phyloP scores from a whole-genome alignment of 208 protist species.

The Angomonas ambiguus region DNA sequence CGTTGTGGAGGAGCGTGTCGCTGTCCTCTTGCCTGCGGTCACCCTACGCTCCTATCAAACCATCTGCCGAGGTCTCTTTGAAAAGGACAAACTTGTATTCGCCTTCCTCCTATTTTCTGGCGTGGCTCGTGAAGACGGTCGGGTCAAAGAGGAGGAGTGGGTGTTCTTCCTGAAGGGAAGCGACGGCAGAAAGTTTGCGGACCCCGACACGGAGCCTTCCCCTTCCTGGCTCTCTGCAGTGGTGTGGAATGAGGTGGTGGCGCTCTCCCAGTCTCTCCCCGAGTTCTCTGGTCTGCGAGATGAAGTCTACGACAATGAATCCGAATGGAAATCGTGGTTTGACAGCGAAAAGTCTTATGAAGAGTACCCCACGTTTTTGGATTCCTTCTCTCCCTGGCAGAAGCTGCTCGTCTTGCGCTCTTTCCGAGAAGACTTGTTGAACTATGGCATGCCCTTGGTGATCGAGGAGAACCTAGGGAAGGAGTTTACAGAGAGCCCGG shows the following conservation, averaged over 20 bases:
- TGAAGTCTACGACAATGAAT: constrained; percentile 75
- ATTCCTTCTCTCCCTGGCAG: constrained; percentile 60
- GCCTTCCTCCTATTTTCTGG: constrained; percentile 92
- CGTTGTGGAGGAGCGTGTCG: constrained; percentile 73
- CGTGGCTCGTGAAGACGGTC: constrained; percentile 73
- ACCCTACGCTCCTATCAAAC: constrained; percentile 90
- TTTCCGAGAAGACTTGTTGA: constrained; percentile 88
- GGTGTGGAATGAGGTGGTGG: constrained; percentile 91
- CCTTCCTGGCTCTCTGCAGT: constrained; percentile 85
- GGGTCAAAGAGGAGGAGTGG: constrained; percentile 79
- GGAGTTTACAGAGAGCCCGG: constrained; percentile 86
- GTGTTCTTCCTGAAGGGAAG: constrained; percentile 87
- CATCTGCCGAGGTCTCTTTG: constrained; percentile 94
- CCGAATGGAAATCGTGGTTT: constrained; percentile 88
- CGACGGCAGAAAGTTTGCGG: constrained; percentile 60
- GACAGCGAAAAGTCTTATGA: constrained; percentile 82
- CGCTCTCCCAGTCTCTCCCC: constrained; percentile 73
- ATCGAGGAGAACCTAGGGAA: constrained; percentile 79
- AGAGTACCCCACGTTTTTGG: constrained; percentile 37
- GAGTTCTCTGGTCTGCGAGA: constrained; percentile 85
- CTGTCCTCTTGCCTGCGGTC: constrained; percentile 76
- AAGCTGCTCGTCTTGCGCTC: constrained; percentile 87
- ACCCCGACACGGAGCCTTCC: constrained; percentile 70
- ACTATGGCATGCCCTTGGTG: constrained; percentile 77
- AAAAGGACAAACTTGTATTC: constrained; percentile 95